Conservation (phyloP, 805 yeast species). For the Candida patagonica region DNA sequence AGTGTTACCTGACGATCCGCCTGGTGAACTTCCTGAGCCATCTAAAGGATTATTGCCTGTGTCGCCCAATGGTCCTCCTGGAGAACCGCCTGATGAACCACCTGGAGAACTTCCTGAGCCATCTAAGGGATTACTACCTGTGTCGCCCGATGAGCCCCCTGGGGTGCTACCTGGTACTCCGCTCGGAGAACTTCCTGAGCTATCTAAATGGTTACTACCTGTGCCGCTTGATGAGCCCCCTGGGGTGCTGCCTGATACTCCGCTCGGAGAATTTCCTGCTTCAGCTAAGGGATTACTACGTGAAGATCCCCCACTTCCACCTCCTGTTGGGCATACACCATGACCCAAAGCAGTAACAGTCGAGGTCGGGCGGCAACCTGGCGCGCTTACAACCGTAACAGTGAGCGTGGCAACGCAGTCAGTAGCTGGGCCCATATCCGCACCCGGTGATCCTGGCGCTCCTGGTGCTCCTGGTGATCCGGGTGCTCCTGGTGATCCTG, state of each 20-base stretch:
- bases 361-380: constrained; percentile 7
- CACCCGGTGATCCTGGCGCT: neutral
- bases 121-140: neutral
- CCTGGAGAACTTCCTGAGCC: constrained; percentile 4
- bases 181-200: constrained; percentile 1
- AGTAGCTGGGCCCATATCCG: constrained; percentile 3
- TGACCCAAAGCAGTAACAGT: constrained; percentile 6
- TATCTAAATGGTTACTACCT: neutral
- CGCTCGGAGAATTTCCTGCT: constrained; percentile 4
- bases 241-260: neutral
- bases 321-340: constrained; percentile 3
- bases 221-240: neutral
- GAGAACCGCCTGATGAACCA: constrained; percentile 1
- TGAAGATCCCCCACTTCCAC: neutral
- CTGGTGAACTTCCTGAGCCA: constrained; percentile 5
- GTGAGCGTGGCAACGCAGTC: constrained; percentile 7
- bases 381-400: constrained; percentile 1
- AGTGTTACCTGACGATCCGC: constrained; percentile 3
- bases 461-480: neutral
- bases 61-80: neutral
- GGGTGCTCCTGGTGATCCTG: neutral
- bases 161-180: neutral
- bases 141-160: neutral
- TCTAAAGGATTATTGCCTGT: neutral
- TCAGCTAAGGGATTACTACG: neutral